Base-by-base conservation (phyloP, 75 land plant genomes). In the Picea sitchensis region DNA sequence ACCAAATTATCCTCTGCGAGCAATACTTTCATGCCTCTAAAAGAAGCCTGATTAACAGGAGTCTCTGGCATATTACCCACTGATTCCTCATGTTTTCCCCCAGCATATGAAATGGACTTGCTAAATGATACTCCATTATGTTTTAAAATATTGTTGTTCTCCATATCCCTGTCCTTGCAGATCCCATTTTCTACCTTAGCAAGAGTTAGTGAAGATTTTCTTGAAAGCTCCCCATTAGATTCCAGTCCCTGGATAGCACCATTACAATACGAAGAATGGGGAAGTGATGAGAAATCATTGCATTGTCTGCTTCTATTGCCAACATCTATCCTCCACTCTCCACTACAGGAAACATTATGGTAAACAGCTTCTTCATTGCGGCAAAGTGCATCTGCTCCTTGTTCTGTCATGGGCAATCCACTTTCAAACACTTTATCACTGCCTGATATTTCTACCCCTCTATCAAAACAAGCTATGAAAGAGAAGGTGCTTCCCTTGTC, bases 1-100 rank as follows among this genome's bases (percentile, higher is more conserved):
- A 86, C 82, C 15, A 86, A 38, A 69, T 86, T 86, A 72, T 86
- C 88, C 65, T 86, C 88, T 54, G 87, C 87, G 6, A 86, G 86
- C 75, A 86, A 76, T 6, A 86, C 77, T 75, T 69, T 86, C 82
- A 86, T 65, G 59, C 87, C 87, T 60, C 63, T 79, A 21, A 83
- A 76, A 9, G 31, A 2, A 80, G 20, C 34, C 14, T 44, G 30
- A 73, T 51, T 73, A 21, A 32, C 76, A 57, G 15, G 17, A 57
- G 20, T 54, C 9, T n/a, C 6, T 15, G 2, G 12, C 18, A 17
- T 57, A 75, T 26, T 7, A 58, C 9, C 58, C 76, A 75, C 7
- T 58, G 59, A 57, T 58, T 58, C 36, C 23, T 58, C 60, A 26
- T 75, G 60, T 75, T 54, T 75, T 26, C 36, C 47, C 56, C 60